Evolutionary conservation across 2,329 filamentous ascomycete species (phyloP), one percentile per base, ranked within the genome.

Genomic region (Delphinella strobiligena): DNA sequence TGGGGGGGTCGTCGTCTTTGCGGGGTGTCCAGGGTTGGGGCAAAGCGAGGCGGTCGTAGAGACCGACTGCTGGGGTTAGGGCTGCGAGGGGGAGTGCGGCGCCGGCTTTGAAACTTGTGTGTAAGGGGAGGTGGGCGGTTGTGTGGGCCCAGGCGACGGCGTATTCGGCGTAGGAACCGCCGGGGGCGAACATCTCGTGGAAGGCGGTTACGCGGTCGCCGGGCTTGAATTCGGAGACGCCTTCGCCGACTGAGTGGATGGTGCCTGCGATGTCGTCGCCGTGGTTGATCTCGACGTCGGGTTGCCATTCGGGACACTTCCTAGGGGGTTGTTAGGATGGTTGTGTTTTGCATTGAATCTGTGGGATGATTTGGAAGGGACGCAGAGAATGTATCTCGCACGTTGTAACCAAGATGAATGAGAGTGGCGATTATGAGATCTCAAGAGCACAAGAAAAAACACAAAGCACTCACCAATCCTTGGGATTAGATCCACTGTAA

Each of bases 131-230:
- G 47, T 68, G 69, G 50, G 78, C 76, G 0, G 74, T 76, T 0
- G 73, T 73, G 48, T 71, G 62, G 24, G 66, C 63, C 56, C 63
- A 69, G 0, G 69, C 67, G 9, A 79, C 56, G 2, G 74, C 71
- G 47, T 79, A 80, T 50, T 80, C 75, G 3, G 75, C 77, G 44
- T 69, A 81, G 5, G 62, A 67, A 2, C 77, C 77, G 27, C 64
- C 52, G 0, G 66, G 61, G 1, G 59, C 57, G 32, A 56, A 48
- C 65, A 79, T 76, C 45, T 59, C 54, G 45, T 69, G 66, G 58
- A 75, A 74, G 3, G 68, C 70, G 7, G 69, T 67, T 1, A 77
- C 72, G 12, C 71, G 66, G 53, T 77, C 72, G 22, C 73, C 74
- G 0, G 60, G 58, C 44, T 67, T 68, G 63, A 78, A 78, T 47